Conservation (phyloP, 2,329 filamentous ascomycete genomes). For the Aspergillus alliaceus region DNA sequence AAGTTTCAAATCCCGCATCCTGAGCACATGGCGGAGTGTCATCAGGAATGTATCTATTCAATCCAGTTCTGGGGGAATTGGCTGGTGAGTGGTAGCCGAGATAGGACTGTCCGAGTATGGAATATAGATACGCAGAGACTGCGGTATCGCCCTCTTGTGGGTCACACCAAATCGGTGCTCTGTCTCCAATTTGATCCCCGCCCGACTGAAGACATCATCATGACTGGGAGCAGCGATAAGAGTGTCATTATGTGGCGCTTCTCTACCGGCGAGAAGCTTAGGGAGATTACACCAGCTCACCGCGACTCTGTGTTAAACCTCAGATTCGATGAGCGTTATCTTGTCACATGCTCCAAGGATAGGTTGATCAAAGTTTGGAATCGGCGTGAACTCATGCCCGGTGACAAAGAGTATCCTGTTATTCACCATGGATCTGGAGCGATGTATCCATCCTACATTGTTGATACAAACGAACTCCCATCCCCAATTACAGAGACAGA, state of each 20-base stretch:
- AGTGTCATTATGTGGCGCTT: slow-evolving; percentile 91
- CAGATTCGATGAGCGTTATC: slow-evolving; percentile 83
- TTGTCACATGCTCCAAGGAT: slow-evolving; percentile 97
- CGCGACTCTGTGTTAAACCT: slow-evolving; percentile 90
- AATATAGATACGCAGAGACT: slow-evolving; percentile 78
- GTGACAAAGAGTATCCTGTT: slow-evolving; percentile 47
- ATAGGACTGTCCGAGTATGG: slow-evolving; percentile 87
- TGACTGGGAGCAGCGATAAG: slow-evolving; percentile 91
- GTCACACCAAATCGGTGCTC: slow-evolving; percentile 82
- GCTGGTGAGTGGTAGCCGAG: slow-evolving; percentile 89
- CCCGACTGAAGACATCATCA: slow-evolving; percentile 84
- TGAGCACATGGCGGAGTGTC: slow-evolving; percentile 74
- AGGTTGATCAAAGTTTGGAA: slow-evolving; percentile 97
- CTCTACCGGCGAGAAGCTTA: slow-evolving; percentile 81
- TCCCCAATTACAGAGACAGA: slow-evolving; percentile 43
- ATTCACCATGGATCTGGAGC: slow-evolving; percentile 44
- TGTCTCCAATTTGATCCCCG: slow-evolving; percentile 93
- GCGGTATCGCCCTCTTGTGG: slow-evolving; percentile 69
- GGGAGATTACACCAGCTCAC: slow-evolving; percentile 75
- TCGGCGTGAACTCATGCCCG: slow-evolving; percentile 61
- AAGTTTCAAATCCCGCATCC: slow-evolving; percentile 93
- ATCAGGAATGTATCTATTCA: slow-evolving; percentile 91
- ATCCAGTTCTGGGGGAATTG: slow-evolving; percentile 84
- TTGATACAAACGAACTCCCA: slow-evolving; percentile 49
- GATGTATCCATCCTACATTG: slow-evolving; percentile 54